Percentiles rank a stretch among this genome's conserved stretches.
Evolutionary conservation across 495 filamentous ascomycete species (phyloP).

Genomic region (Tuber melanosporum): DNA sequence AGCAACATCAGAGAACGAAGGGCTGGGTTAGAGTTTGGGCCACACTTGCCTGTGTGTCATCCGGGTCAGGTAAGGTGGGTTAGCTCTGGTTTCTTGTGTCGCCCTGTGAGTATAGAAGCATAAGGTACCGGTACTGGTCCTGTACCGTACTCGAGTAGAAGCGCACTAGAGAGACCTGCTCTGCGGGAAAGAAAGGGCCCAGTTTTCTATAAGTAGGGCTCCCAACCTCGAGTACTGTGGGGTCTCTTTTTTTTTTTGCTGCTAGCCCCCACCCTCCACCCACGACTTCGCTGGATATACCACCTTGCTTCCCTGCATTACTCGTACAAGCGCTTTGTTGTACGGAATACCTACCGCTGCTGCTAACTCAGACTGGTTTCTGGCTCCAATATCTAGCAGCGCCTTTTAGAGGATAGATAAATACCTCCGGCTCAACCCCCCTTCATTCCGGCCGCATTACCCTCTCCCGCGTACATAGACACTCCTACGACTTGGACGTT

Average conservation of each 20-base stretch:
- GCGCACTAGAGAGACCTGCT: background rate
- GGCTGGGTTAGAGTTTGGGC: conserved; percentile 1
- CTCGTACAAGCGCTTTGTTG: background rate
- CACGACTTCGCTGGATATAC: background rate
- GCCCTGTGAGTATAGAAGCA: background rate
- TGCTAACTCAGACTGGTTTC: background rate
- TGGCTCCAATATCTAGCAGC: conserved; percentile 10
- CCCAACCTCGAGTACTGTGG: background rate
- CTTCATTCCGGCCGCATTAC: conserved; percentile 17
- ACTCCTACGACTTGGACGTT: background rate
- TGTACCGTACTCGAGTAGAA: background rate
- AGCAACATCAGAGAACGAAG: background rate
- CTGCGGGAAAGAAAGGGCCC: background rate
- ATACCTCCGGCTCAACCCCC: background rate
- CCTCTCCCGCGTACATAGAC: background rate
- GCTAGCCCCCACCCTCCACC: background rate
- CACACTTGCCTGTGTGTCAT: background rate
- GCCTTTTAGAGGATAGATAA: conserved; percentile 7
- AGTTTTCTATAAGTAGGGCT: background rate
- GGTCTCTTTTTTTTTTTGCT: background rate
- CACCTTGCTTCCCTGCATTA: background rate
- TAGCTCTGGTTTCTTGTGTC: background rate
- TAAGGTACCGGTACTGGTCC: background rate
- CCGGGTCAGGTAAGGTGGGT: background rate
- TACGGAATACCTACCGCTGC: background rate